Base-by-base conservation (phyloP, 2,329 filamentous ascomycete genomes). In the Beauveria sp. region DNA sequence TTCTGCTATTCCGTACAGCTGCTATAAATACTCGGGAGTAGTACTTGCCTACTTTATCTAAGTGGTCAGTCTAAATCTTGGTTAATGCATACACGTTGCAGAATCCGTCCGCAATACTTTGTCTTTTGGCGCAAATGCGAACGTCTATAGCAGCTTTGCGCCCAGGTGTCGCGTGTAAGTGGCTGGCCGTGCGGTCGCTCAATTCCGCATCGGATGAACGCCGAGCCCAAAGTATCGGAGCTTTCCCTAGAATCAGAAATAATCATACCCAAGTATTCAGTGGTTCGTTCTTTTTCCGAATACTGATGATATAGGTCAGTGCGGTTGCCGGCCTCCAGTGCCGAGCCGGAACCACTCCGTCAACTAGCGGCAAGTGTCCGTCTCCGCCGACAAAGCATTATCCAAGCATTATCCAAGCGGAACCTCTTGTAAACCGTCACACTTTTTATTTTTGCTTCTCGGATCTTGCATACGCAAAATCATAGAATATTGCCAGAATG, bases 401-500 rank as follows among this genome's bases (percentile, higher is more conserved):
- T 16, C 12, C 34, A 37, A 37, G 34, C 10, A 16, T 37, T n/a
- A 40, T 22, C 20, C n/a, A 20, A 34, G 28, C 14, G 14, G 14
- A 50, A 28, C 24, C 47, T 30, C 16, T n/a, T 30, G 18, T 30
- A 40, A 41, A 26, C 26, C 28, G 26, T 8, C 51, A 54, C 8
- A 26, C 37, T 20, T 34, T 50, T 37, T 16, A 3, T 16, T 37
- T 14, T 10, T 37, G 5, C 34, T 5, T 10, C 34, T 47, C 6
- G 2, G 3, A 24, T 10, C 5, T 26, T 26, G 26, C 10, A 47
- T 24, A 22, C 10, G 22, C 1, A 47, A 47, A 43, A 18, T 4
- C 18, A 22, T 1, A 26, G 6, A 20, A 9, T 14, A 18, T 14
- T 34, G 9, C 64, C 63, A 67, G 64, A 55, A 90, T 90, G 87